Evolutionary conservation across 371 early-diverging fungal species (phyloP), one percentile per base, ranked within the genome.

Genomic region (Mucor irregularis): DNA sequence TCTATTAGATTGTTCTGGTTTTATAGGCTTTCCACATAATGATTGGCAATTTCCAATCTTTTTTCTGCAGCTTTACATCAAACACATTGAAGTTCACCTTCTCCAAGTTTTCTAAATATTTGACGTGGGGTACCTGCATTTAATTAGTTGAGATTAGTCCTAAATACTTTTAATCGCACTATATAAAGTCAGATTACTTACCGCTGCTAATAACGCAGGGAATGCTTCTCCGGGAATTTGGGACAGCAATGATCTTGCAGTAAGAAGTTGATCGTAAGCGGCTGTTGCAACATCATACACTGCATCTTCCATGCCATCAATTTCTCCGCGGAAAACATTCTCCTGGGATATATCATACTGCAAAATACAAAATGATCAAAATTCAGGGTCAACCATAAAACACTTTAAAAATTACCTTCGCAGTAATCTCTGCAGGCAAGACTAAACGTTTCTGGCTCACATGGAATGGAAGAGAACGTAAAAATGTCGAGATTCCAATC

Each of bases 261-360:
- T 90, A 21, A 86, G 59, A 24, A 93, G 58, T 46, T 92, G 93
- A 66, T 90, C 89, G 66, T 92, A 81, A 7, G 93, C 92, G 8
- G 84, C 74, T 3, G 91, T 90, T 1, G 93, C 93, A 3, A 93
- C 80, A 47, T 91, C 91, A 50, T 89, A 85, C 3, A 91, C 81
- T 1, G 85, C 87, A 63, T 91, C 91, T 25, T 81, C 74, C n/a
- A 90, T 58, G 4, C 80, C 70, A 42, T 80, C 77, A 6, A 74
- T 71, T 1, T 88, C 74, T 19, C 89, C 90, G 39, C 90, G 84
- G 58, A 90, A 85, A 9, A 91, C 69, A 14, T 85, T 81, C 61
- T 93, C 91, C 50, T 89, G 80, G 3, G 86, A 80, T 17, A 91
- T 56, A 19, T 73, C 62, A 61, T 90, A 78, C 91, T 91, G 70